A percentile compares a stretch with the other conserved stretches of the same genome.
Conservation (phyloP, 2,329 filamentous ascomycete genomes). For the Aspergillus versicolor region DNA sequence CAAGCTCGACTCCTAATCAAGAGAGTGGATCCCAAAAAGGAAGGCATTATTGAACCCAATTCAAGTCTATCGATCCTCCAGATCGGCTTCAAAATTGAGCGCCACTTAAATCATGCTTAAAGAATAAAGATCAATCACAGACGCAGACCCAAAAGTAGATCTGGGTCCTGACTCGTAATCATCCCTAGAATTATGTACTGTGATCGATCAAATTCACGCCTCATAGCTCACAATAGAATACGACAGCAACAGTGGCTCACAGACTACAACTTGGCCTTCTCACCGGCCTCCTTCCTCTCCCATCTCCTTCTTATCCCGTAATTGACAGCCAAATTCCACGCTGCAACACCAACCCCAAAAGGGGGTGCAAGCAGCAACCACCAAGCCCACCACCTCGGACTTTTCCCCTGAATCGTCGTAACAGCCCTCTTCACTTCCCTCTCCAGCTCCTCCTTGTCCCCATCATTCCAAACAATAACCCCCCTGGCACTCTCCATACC, state of each 20-base stretch:
- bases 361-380: constrained; percentile 68
- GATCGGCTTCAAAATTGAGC: neutral
- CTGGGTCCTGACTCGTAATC: no score
- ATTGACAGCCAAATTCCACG: constrained; percentile 73
- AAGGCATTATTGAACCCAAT: constrained; percentile 7
- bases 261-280: constrained; percentile 60
- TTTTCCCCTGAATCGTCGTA: constrained; percentile 58
- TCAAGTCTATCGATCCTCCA: constrained; percentile 9
- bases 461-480: constrained; percentile 89
- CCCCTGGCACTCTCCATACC: constrained; percentile 58
- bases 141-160: neutral
- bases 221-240: neutral
- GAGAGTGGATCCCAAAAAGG: constrained; percentile 1
- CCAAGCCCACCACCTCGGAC: constrained; percentile 84
- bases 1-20: neutral
- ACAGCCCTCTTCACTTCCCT: constrained; percentile 67
- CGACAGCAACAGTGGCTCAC: neutral
- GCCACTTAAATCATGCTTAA: neutral
- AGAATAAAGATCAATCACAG: neutral
- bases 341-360: constrained; percentile 65
- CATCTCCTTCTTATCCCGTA: constrained; percentile 68
- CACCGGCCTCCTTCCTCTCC: constrained; percentile 59
- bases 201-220: neutral
- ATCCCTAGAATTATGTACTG: no score
- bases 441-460: constrained; percentile 67